A percentile compares a stretch with the other conserved stretches of the same genome.
Evolutionary conservation across 805 yeast genomes (phyloP).

Genomic region (Yarrowia sp.): DNA sequence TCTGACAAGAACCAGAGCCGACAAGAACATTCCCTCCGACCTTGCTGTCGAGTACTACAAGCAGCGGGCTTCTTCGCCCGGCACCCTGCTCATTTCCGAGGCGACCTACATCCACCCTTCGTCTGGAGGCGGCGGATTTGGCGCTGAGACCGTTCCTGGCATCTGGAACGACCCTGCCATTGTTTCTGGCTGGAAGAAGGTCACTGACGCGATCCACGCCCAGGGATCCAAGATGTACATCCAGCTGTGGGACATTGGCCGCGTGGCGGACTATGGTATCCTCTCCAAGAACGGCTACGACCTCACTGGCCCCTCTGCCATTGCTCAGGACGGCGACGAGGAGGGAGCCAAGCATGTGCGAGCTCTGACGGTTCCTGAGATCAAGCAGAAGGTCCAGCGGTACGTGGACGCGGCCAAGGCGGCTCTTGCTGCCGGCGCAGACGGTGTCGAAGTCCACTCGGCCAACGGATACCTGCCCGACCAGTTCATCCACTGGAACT

Average conservation of each 20-base stretch:
- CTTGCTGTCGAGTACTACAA: constrained; percentile 52
- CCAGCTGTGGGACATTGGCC: constrained; percentile 50
- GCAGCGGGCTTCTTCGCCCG: constrained; percentile 54
- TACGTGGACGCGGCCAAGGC: constrained; percentile 53
- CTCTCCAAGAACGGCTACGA: constrained; percentile 11
- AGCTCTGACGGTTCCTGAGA: constrained; percentile 47
- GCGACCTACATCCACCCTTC: constrained; percentile 51
- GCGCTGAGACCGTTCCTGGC: constrained; percentile 34
- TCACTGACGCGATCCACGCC: constrained; percentile 46
- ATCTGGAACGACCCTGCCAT: constrained; percentile 75
- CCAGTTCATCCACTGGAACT: constrained; percentile 46
- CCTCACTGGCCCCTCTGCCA: constrained; percentile 16
- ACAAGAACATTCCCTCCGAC: constrained; percentile 44
- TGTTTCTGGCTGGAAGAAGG: constrained; percentile 66
- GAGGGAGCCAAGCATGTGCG: constrained; percentile 23
- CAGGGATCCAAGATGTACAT: constrained; percentile 41
- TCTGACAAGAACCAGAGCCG: constrained; percentile 49
- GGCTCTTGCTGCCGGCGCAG: constrained; percentile 55
- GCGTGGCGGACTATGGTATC: constrained; percentile 34
- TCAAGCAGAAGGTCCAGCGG: constrained; percentile 45
- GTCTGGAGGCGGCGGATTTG: constrained; percentile 36
- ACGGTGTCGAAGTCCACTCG: constrained; percentile 63
- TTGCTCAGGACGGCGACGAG: constrained; percentile 21
- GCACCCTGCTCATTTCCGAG: constrained; percentile 60
- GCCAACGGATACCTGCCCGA: constrained; percentile 61